Percentiles rank a stretch among this genome's conserved stretches.
Evolutionary conservation across 2,329 filamentous ascomycete species (phyloP).

Genomic region (Colletotrichum tabaci): DNA sequence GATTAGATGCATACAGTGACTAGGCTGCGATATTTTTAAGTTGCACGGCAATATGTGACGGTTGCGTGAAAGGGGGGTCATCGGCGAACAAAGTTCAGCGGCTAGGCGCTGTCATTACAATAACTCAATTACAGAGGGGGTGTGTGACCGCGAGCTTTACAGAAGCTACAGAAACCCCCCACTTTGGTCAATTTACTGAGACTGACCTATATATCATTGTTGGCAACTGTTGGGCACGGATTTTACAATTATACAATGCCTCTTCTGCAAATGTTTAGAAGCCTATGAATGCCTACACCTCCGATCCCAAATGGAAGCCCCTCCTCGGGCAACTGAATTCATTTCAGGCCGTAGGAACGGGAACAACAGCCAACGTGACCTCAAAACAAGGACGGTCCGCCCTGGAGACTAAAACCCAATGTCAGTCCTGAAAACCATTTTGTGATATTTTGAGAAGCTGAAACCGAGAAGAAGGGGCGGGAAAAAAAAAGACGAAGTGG

Average conservation of each 20-base stretch:
- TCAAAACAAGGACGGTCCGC: constrained; percentile 30
- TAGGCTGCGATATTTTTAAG: neutral
- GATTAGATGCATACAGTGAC: neutral
- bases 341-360: neutral
- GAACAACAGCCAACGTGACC: constrained; percentile 17
- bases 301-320: neutral
- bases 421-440: neutral
- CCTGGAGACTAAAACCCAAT: neutral
- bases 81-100: too few species aligned
- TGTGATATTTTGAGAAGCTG: neutral
- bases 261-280: too few species aligned
- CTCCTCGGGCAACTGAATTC: neutral
- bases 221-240: too few species aligned
- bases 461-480: too few species aligned
- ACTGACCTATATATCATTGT: too few species aligned
- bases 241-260: too few species aligned
- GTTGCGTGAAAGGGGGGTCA: neutral
- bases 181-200: too few species aligned
- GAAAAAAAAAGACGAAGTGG: neutral
- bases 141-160: too few species aligned
- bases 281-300: neutral
- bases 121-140: too few species aligned
- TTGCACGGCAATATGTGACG: neutral
- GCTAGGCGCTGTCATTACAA: too few species aligned
- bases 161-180: too few species aligned